Percentiles rank a stretch among this genome's conserved stretches.
Evolutionary conservation across 2,329 filamentous ascomycete genomes (phyloP).

Genomic region (Botrytis fabae): DNA sequence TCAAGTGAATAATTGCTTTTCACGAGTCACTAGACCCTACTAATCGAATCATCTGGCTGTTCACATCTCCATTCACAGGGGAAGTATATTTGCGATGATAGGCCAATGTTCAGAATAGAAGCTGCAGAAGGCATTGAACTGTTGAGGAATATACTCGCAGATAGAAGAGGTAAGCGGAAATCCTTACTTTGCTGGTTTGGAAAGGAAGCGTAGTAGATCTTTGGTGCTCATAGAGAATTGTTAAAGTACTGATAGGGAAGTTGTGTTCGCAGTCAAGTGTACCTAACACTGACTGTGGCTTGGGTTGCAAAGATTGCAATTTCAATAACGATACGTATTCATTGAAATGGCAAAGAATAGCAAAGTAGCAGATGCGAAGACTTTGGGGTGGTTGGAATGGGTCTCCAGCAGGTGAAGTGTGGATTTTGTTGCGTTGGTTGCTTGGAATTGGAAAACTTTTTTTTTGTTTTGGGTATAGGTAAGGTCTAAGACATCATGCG

Average conservation of each 20-base stretch:
- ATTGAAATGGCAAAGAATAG: constrained; percentile 13
- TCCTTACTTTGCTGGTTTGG: constrained; percentile 88
- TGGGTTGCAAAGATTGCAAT: constrained; percentile 23
- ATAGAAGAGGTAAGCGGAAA: not conserved
- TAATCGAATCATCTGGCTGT: not conserved
- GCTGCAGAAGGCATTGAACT: not conserved
- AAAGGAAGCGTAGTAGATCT: constrained; percentile 89
- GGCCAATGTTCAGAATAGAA: not conserved
- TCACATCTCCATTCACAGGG: not conserved
- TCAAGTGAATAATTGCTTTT: not conserved
- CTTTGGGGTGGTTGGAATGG: constrained; percentile 8
- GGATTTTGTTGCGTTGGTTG: constrained; percentile 14
- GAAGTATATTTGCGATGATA: not conserved
- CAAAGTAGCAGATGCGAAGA: constrained; percentile 10
- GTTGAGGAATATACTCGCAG: not conserved
- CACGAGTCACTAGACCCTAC: not conserved
- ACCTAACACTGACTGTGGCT: constrained; percentile 18
- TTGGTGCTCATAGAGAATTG: constrained; percentile 81
- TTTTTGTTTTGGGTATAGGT: not conserved
- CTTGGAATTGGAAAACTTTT: constrained; percentile 22
- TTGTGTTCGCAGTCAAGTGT: constrained; percentile 3
- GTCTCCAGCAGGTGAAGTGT: constrained; percentile 13
- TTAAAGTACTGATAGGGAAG: constrained; percentile 3
- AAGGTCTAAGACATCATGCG: constrained; percentile 8
- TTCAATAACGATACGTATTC: constrained; percentile 17